Conservation (phyloP, 352 stramenopile species). For the Pythium graminicola region DNA sequence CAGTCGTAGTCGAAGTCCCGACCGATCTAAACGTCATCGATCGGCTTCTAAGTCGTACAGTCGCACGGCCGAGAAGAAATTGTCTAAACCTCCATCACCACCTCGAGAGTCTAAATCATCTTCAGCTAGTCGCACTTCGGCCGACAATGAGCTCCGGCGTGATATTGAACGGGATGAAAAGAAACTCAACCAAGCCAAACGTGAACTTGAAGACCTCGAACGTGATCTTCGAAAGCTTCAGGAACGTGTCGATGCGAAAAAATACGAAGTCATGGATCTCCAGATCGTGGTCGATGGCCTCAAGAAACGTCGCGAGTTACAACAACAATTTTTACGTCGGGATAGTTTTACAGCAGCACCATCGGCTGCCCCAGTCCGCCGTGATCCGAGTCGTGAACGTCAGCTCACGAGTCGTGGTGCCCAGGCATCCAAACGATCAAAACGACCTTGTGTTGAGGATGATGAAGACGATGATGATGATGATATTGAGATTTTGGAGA, state of each 20-base stretch:
- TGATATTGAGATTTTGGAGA: constrained; percentile 49
- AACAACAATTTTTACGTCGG: constrained; percentile 26
- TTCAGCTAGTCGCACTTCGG: background rate
- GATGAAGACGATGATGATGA: constrained; percentile 68
- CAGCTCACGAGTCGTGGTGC: constrained; percentile 15
- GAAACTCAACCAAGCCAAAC: constrained; percentile 37
- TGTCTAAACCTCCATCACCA: constrained; percentile 4
- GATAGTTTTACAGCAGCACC: constrained; percentile 16
- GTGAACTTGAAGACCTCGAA: constrained; percentile 37
- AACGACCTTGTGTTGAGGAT: constrained; percentile 57
- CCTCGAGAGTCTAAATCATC: constrained; percentile 12
- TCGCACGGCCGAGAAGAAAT: constrained; percentile 6
- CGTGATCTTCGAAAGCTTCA: constrained; percentile 31
- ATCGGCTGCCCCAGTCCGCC: background rate
- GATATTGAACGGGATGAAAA: constrained; percentile 39
- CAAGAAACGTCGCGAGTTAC: constrained; percentile 44
- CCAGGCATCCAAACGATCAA: constrained; percentile 32
- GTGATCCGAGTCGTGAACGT: constrained; percentile 17
- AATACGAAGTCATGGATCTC: constrained; percentile 61
- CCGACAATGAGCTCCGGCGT: constrained; percentile 38
- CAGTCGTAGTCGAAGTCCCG: constrained; percentile 8
- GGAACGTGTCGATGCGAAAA: constrained; percentile 40
- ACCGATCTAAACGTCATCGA: constrained; percentile 12
- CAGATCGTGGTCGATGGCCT: constrained; percentile 56
- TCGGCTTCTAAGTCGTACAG: constrained; percentile 33